A percentile compares a stretch with the other conserved stretches of the same genome.
These are phyloP conservation scores for Psilocybe subaeruginosa DNA, from an alignment of 768 basidiomycete species.

Conservation along the genomic window DNA sequence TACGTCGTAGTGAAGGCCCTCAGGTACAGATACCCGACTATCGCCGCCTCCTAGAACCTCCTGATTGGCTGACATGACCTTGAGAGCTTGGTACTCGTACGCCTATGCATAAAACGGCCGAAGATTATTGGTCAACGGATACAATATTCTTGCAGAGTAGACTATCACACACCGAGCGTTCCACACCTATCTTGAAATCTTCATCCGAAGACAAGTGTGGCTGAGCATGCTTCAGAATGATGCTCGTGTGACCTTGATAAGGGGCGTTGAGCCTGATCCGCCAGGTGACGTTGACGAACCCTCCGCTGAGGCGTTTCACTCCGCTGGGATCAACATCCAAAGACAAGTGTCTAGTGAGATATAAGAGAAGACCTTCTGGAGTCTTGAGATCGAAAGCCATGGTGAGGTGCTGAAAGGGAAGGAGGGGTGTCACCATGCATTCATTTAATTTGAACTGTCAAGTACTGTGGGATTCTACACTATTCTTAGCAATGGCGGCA, in stretches of 20 bases:
- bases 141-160: not conserved
- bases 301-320: conserved; percentile 6
- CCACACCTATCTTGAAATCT: conserved; percentile 10
- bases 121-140: not conserved
- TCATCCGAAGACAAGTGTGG: conserved; percentile 6
- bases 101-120: not conserved
- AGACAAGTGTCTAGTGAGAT: conserved; percentile 4
- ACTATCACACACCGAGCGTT: conserved; percentile 4
- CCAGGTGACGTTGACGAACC: conserved; percentile 8
- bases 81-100: conserved; percentile 7
- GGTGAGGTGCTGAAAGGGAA: not conserved
- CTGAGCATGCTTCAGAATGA: conserved; percentile 10
- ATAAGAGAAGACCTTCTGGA: not conserved
- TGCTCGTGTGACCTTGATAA: conserved; percentile 9
- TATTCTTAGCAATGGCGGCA: too few species aligned
- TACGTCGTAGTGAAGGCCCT: conserved; percentile 4
- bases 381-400: conserved; percentile 9
- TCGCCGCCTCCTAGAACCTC: not conserved
- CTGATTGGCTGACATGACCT: not conserved
- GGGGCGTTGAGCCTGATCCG: conserved; percentile 3
- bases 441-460: not conserved
- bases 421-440: not conserved
- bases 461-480: not conserved
- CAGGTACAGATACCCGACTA: not conserved
- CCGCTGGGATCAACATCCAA: conserved; percentile 2